A percentile compares a stretch with the other conserved stretches of the same genome.
These are phyloP conservation scores for Acer negundo DNA, from an alignment of 345 rosid species.

Conservation along the genomic window DNA sequence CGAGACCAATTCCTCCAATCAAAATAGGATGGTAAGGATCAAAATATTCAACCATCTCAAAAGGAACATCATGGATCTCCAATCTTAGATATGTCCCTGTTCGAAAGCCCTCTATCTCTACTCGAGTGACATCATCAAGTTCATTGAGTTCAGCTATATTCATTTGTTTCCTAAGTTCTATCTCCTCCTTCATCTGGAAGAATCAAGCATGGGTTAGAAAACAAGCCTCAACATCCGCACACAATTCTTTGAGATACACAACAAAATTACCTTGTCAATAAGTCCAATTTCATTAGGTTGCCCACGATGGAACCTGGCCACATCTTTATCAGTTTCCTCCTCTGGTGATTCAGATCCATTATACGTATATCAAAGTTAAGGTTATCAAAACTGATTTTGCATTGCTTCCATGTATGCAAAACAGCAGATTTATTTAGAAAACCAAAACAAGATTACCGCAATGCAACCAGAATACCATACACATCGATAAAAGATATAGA, in stretches of 20 bases:
- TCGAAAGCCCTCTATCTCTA: slow-evolving; percentile 84
- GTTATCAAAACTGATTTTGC: slow-evolving; percentile 27
- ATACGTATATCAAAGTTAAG: slow-evolving; percentile 63
- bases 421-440: neutral
- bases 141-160: slow-evolving; percentile 76
- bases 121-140: slow-evolving; percentile 74
- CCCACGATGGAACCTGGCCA: slow-evolving; percentile 34
- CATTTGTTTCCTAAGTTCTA: slow-evolving; percentile 74
- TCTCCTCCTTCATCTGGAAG: slow-evolving; percentile 83
- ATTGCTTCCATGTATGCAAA: neutral
- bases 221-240: neutral
- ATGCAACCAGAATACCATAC: neutral
- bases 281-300: slow-evolving; percentile 65
- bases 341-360: slow-evolving; percentile 61
- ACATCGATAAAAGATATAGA: neutral
- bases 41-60: slow-evolving; percentile 89
- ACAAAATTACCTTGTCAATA: slow-evolving; percentile 64
- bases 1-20: slow-evolving; percentile 85
- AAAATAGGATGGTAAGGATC: slow-evolving; percentile 87
- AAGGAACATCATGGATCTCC: slow-evolving; percentile 91
- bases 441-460: neutral
- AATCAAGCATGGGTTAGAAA: slow-evolving; percentile 29
- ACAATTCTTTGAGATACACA: neutral
- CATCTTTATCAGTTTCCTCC: slow-evolving; percentile 58
- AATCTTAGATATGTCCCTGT: slow-evolving; percentile 83